Percentiles rank a stretch among this genome's conserved stretches.
Conservation (phyloP, 805 yeast genomes). For the Nakazawaea siamensis region DNA sequence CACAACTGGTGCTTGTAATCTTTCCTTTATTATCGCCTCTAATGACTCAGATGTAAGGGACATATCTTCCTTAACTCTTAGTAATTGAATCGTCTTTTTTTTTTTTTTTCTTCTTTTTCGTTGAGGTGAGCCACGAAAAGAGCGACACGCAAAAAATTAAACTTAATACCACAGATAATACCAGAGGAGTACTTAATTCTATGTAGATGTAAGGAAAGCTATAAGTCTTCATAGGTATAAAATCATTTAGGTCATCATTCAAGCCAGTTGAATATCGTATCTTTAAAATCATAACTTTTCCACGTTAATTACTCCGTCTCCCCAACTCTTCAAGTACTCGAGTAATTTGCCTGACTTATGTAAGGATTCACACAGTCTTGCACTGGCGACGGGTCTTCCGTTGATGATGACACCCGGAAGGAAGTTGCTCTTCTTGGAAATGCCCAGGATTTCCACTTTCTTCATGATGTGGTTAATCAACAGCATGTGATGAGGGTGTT, state of each 20-base stretch:
- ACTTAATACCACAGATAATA: no score
- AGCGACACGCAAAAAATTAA: no score
- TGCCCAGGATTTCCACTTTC: conserved; percentile 11
- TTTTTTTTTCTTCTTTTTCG: no score
- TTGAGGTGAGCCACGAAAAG: no score
- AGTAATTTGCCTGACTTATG: conserved; percentile 17
- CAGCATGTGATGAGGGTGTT: conserved; percentile 23
- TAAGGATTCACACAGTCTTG: conserved; percentile 18
- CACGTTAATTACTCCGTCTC: conserved; percentile 22
- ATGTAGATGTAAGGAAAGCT: no score
- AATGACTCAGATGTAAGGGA: conserved; percentile 27
- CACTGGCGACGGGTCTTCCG: conserved; percentile 25
- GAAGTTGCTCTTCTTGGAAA: conserved; percentile 13
- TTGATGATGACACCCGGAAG: conserved; percentile 27
- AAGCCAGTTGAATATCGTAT: no score
- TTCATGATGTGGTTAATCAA: conserved; percentile 20
- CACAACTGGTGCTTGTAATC: conserved; percentile 56
- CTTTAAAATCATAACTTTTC: conserved; percentile 12
- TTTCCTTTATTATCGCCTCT: conserved; percentile 39
- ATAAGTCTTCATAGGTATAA: no score
- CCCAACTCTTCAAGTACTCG: conserved; percentile 19
- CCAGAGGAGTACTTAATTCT: no score
- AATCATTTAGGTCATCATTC: neutral
- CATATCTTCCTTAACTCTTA: no score
- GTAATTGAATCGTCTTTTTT: no score